Percentiles rank a stretch among this genome's conserved stretches.
Evolutionary conservation across 371 early-diverging fungal species (phyloP).

Genomic region (Mortierella polycephala): DNA sequence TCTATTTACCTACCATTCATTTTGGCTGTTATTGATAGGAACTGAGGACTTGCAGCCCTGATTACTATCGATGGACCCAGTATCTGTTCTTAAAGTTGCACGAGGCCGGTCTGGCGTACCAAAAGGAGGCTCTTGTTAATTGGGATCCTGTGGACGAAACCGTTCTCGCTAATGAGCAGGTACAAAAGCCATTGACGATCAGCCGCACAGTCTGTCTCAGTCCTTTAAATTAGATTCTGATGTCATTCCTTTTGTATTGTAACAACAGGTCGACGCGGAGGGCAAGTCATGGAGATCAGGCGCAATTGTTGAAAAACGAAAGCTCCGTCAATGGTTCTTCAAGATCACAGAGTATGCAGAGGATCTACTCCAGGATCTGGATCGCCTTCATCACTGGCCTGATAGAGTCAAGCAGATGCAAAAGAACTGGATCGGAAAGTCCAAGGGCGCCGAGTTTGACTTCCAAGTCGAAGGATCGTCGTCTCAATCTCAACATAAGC

Average conservation of each 20-base stretch:
- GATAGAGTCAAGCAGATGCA: slow-evolving; percentile 91
- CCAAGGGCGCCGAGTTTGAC: slow-evolving; percentile 82
- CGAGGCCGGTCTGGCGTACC: slow-evolving; percentile 85
- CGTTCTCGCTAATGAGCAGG: slow-evolving; percentile 96
- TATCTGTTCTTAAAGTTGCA: slow-evolving; percentile 83
- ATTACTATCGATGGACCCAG: slow-evolving; percentile 95
- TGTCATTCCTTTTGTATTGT: background rate
- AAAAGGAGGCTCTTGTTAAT: slow-evolving; percentile 90
- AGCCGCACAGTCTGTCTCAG: no score
- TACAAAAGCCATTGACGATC: slow-evolving; percentile 17
- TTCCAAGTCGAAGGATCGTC: slow-evolving; percentile 55
- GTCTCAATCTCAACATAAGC: background rate
- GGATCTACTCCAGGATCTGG: slow-evolving; percentile 81
- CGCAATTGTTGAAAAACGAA: slow-evolving; percentile 89
- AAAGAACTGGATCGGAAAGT: slow-evolving; percentile 94
- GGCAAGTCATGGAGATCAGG: slow-evolving; percentile 95
- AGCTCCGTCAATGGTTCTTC: slow-evolving; percentile 93
- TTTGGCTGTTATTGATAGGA: slow-evolving; percentile 61
- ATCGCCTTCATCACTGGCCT: slow-evolving; percentile 86
- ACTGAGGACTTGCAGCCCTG: slow-evolving; percentile 85
- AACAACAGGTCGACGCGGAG: slow-evolving; percentile 79
- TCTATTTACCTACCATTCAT: background rate
- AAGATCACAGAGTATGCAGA: slow-evolving; percentile 89
- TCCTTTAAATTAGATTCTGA: no score
- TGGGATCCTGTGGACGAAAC: slow-evolving; percentile 98